Conservation (phyloP, 2,329 filamentous ascomycete species). For the Cercospora citrullina region DNA sequence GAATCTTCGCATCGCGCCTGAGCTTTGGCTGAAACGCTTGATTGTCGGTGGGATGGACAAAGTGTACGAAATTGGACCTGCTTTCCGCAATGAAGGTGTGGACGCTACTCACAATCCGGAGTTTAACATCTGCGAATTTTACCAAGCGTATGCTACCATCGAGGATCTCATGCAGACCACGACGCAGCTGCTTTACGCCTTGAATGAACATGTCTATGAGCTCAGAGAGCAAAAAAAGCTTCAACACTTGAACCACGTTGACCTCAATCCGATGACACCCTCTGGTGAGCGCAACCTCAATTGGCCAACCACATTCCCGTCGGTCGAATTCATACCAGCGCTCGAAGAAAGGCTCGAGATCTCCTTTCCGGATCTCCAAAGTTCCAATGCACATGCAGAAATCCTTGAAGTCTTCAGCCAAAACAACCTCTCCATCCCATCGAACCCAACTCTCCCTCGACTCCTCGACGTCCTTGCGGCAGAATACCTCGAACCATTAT, state of each 20-base stretch:
- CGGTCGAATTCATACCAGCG: conserved; percentile 78
- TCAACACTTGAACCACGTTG: not conserved
- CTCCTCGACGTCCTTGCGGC: conserved; percentile 81
- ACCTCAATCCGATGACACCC: not conserved
- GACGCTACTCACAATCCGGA: conserved; percentile 94
- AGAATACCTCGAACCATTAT: conserved; percentile 75
- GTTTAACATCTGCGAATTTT: conserved; percentile 97
- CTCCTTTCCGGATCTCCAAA: conserved; percentile 54
- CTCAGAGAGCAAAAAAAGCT: conserved; percentile 1
- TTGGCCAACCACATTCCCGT: conserved; percentile 24
- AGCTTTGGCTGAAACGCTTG: conserved; percentile 91
- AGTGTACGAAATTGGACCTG: conserved; percentile 89
- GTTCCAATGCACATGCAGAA: conserved; percentile 56
- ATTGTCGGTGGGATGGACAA: conserved; percentile 84
- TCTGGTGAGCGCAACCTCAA: not conserved
- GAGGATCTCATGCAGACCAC: conserved; percentile 73
- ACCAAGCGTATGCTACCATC: conserved; percentile 79
- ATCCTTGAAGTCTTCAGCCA: conserved; percentile 58
- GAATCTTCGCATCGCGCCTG: conserved; percentile 83
- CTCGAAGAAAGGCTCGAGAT: conserved; percentile 69
- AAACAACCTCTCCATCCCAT: conserved; percentile 52
- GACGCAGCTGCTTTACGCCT: conserved; percentile 61
- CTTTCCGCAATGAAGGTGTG: conserved; percentile 85
- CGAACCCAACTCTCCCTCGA: conserved; percentile 59
- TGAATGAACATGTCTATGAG: conserved; percentile 9